Percentiles rank a stretch among this genome's conserved stretches.
Conservation (phyloP, 2,329 filamentous ascomycete species). For the Grosmannia huntii region DNA sequence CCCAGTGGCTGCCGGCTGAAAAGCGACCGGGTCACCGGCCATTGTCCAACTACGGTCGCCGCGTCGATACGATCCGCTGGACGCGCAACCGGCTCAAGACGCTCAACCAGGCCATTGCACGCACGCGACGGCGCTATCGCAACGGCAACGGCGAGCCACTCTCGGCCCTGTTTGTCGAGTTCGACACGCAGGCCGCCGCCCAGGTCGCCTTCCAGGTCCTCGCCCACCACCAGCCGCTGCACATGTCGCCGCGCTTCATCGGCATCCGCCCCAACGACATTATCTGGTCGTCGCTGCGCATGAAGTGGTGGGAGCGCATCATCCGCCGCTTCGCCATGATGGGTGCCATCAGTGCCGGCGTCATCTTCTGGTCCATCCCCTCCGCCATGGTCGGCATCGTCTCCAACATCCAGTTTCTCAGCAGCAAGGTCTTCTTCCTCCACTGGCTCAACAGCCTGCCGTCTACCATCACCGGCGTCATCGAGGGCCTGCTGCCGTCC, state of each 20-base stretch:
- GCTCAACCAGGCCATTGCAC: slow-evolving; percentile 23
- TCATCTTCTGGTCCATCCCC: slow-evolving; percentile 74
- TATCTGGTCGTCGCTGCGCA: slow-evolving; percentile 68
- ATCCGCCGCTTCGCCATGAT: slow-evolving; percentile 53
- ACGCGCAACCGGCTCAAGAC: slow-evolving; percentile 50
- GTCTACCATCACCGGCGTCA: slow-evolving; percentile 53
- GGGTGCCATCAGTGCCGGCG: slow-evolving; percentile 54
- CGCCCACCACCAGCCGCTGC: slow-evolving; percentile 66
- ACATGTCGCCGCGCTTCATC: slow-evolving; percentile 76
- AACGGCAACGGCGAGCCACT: slow-evolving; percentile 50
- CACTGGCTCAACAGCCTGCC: slow-evolving; percentile 64
- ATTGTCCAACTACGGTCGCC: slow-evolving; percentile 50
- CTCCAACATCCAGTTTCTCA: slow-evolving; percentile 67
- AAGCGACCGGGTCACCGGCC: slow-evolving; percentile 59
- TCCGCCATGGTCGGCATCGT: slow-evolving; percentile 72
- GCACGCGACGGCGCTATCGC: slow-evolving; percentile 44
- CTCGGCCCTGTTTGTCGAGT: slow-evolving; percentile 85
- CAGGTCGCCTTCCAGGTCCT: slow-evolving; percentile 76
- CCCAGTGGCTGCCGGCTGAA: slow-evolving; percentile 54
- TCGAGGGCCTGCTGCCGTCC: slow-evolving; percentile 73
- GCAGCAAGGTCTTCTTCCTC: slow-evolving; percentile 53
- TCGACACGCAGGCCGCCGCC: slow-evolving; percentile 67
- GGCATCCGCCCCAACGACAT: slow-evolving; percentile 70
- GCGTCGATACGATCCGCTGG: slow-evolving; percentile 86
- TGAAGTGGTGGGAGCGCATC: slow-evolving; percentile 62